Conservation (phyloP, 495 filamentous ascomycete genomes). For the Hypoxylon perforatum region DNA sequence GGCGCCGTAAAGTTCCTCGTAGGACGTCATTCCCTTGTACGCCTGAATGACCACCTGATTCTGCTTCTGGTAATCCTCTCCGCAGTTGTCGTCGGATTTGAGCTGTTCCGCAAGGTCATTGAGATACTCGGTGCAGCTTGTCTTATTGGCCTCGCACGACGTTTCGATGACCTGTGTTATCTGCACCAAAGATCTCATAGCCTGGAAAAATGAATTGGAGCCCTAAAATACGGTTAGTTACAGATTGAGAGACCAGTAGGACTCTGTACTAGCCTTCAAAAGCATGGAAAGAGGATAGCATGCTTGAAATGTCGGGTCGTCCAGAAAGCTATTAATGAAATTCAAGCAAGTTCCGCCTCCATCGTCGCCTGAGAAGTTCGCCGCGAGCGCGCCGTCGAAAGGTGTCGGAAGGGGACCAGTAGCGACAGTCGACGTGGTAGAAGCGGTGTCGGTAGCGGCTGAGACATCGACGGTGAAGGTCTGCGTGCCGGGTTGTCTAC, state of each 20-base stretch:
- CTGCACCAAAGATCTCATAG: conserved; percentile 68
- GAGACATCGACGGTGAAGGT: conserved; percentile 51
- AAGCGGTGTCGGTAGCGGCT: conserved; percentile 44
- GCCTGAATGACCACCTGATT: conserved; percentile 79
- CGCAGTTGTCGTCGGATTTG: conserved; percentile 70
- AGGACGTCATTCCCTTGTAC: conserved; percentile 77
- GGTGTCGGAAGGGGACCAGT: conserved; percentile 68
- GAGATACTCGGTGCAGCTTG: conserved; percentile 70
- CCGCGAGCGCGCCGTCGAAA: conserved; percentile 76
- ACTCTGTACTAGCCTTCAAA: conserved; percentile 63
- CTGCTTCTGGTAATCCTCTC: conserved; percentile 69
- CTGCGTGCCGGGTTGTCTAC: conserved; percentile 35
- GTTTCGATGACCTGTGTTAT: conserved; percentile 78
- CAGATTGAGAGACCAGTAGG: not conserved
- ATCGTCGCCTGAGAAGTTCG: conserved; percentile 66
- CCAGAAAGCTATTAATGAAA: conserved; percentile 76
- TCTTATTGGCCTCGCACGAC: conserved; percentile 72
- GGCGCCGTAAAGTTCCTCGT: conserved; percentile 79
- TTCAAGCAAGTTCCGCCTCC: conserved; percentile 63
- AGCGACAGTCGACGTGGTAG: conserved; percentile 44
- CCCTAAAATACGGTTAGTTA: conserved; percentile 54
- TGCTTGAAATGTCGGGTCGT: conserved; percentile 68
- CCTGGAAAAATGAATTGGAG: conserved; percentile 78
- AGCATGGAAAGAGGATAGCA: conserved; percentile 83
- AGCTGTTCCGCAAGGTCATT: conserved; percentile 67